Evolutionary conservation across 768 basidiomycete species (phyloP), one percentile per base, ranked within the genome.

Genomic region (Tylopilus rubrobrunneus): DNA sequence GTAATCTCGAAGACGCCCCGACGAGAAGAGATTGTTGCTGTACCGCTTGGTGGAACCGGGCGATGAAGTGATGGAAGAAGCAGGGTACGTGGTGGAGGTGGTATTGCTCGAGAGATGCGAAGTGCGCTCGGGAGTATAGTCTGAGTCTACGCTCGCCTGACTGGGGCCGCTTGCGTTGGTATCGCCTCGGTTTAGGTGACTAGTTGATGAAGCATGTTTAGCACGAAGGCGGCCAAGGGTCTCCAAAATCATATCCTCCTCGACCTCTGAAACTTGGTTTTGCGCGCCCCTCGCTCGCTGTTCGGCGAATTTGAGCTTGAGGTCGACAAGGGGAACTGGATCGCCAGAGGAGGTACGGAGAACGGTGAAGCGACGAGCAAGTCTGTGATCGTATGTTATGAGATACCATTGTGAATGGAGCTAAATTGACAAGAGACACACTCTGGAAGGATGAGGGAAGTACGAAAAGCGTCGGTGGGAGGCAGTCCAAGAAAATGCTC

Each of bases 21-120:
- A 92, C 45, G 88, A 85, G 57, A 92, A 92, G 47, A 93, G 74
- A 63, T 92, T 92, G 68, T 92, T 92, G 74, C 89, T 91, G 68
- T 88, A 87, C 44, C 90, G 81, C 71, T 87, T 86, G 52, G 75
- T 72, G 39, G 81, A 80, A 33, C 80, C 76, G 25, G 66, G 62
- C 25, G 85, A 71, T 41, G 69, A 71, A 25, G 66, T 66, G 57
- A 65, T 21, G 5, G 69, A 78, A 23, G 82, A 79, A 19, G 75
- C 45, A 60, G 73, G 63, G 71, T 62, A 64, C 12, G 62, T 57
- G 52, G 66, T 61, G 52, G 77, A 73, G 60, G 69, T 59, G 58
- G 70, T 56, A 58, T 75, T 57, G 70, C 79, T 56, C 51, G 70
- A 69, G 34, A 62, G 62, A 56, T 49, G 76, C 65, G 66, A 73